A percentile compares a stretch with the other conserved stretches of the same genome.
Conservation (phyloP, 2,329 filamentous ascomycete genomes). For the Cytospora mali region DNA sequence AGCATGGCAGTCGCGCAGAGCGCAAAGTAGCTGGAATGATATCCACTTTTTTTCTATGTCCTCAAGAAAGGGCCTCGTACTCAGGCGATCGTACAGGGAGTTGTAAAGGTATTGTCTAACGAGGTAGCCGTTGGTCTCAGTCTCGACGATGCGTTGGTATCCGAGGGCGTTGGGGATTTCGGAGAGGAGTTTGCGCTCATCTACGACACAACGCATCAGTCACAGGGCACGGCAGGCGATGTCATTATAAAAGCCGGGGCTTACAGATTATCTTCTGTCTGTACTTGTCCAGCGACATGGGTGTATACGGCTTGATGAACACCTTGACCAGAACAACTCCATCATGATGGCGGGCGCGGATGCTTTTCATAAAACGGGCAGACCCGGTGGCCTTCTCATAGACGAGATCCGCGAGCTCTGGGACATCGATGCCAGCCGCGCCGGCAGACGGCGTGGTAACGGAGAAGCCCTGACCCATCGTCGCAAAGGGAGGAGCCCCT, state of each 20-base stretch:
- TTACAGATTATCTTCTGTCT: slow-evolving; percentile 74
- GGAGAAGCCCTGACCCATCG: slow-evolving; percentile 96
- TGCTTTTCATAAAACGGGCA: slow-evolving; percentile 94
- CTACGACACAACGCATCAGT: slow-evolving; percentile 45
- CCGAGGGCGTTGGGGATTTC: slow-evolving; percentile 88
- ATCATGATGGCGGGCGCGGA: slow-evolving; percentile 85
- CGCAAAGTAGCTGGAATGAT: slow-evolving; percentile 91
- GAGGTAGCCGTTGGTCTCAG: slow-evolving; percentile 86
- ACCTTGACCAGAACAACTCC: slow-evolving; percentile 93
- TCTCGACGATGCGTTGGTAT: slow-evolving; percentile 91
- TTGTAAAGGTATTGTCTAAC: slow-evolving; percentile 95
- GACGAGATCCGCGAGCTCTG: slow-evolving; percentile 84
- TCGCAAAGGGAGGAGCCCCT: slow-evolving; percentile 27
- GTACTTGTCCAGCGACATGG: slow-evolving; percentile 79
- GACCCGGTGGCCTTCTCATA: slow-evolving; percentile 93
- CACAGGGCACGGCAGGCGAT: background rate
- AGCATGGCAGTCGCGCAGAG: slow-evolving; percentile 86
- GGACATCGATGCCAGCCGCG: slow-evolving; percentile 89
- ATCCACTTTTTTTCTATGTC: slow-evolving; percentile 99
- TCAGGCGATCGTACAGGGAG: slow-evolving; percentile 95
- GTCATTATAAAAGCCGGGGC: slow-evolving; percentile 38
- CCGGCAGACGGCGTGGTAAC: slow-evolving; percentile 89
- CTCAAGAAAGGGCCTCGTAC: slow-evolving; percentile 93
- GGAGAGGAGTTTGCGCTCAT: slow-evolving; percentile 75
- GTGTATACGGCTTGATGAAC: slow-evolving; percentile 86